Evolutionary conservation across 148 eudicot species (phyloP).

Genomic region (Rhododendron ferrugineum): DNA sequence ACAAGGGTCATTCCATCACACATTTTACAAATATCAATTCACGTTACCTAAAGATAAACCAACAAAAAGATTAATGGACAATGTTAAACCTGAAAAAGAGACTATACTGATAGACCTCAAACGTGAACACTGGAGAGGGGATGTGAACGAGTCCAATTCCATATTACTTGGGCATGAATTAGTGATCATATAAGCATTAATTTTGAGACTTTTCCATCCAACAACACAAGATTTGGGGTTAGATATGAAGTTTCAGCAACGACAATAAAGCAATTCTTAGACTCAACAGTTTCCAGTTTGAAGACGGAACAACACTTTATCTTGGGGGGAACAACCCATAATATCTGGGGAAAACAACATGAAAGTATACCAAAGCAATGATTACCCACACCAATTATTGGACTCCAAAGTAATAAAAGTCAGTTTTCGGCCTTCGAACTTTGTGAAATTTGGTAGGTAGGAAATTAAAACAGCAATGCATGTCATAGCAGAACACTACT

Average conservation of each 20-base stretch:
- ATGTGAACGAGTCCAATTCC: background rate
- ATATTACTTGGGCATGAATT: background rate
- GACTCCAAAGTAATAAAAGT: background rate
- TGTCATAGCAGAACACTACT: no score
- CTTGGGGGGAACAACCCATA: background rate
- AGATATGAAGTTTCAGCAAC: background rate
- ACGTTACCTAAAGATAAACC: no score
- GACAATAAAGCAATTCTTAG: background rate
- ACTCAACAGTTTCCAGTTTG: background rate
- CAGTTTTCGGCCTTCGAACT: background rate
- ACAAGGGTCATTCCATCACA: no score
- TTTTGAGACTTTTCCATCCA: background rate
- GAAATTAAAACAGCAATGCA: no score
- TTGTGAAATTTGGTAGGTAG: background rate
- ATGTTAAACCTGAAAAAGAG: background rate
- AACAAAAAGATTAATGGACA: no score
- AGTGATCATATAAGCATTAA: background rate
- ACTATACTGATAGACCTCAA: background rate
- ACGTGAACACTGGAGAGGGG: background rate
- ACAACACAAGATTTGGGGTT: background rate
- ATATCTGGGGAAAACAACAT: background rate
- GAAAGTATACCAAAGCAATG: background rate
- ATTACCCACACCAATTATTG: background rate
- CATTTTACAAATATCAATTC: no score
- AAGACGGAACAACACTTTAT: background rate